Evolutionary conservation across 2,329 filamentous ascomycete genomes (phyloP), one percentile per base, ranked within the genome.

Genomic region (Pseudogymnoascus sp.): DNA sequence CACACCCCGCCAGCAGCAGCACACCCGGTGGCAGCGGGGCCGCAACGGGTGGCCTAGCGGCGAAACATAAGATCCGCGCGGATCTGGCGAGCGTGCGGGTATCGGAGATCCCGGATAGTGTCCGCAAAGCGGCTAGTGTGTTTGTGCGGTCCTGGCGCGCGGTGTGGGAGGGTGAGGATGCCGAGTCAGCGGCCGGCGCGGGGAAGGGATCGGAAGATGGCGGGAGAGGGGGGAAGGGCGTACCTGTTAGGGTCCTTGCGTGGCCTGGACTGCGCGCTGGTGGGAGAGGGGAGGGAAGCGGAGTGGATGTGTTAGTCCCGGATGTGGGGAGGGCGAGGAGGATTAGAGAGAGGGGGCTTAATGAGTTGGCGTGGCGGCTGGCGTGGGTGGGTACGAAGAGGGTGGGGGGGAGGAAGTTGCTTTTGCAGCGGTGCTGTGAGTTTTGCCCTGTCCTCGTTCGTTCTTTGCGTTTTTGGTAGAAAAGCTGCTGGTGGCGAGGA

Each of bases 61-160:
- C 36, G 0, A 39, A 39, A 39, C 36, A 39, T n/a, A 39, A 39
- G 10, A 39, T 97, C 52, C 88, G 92, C 65, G 92, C 97, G 60
- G 94, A 89, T 65, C 85, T 99, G n/a, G 91, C 97, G 71, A 87
- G 87, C 48, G 92, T 97, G 68, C 89, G 97, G 73, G 95, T 94
- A 78, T 88, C 92, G 70, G 93, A 97, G 75, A 96, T 97, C 71
- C 93, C 93, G 1, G 93, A 97, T 74, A 94, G 90, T 13, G 97
- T 96, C 78, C 89, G 93, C 67, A 92, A 92, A 76, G 86, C 84
- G 61, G 93, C 93, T 69, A 91, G 90, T 8, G 92, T 97, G 1
- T 97, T 87, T 70, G 93, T 92, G 7, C 88, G 92, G 58, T 92
- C 90, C 62, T 97, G 93, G 76, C 4, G 36, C 4, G 36, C 36